Conservation (phyloP, 345 rosid species). For the Lagerstroemia speciosa region DNA sequence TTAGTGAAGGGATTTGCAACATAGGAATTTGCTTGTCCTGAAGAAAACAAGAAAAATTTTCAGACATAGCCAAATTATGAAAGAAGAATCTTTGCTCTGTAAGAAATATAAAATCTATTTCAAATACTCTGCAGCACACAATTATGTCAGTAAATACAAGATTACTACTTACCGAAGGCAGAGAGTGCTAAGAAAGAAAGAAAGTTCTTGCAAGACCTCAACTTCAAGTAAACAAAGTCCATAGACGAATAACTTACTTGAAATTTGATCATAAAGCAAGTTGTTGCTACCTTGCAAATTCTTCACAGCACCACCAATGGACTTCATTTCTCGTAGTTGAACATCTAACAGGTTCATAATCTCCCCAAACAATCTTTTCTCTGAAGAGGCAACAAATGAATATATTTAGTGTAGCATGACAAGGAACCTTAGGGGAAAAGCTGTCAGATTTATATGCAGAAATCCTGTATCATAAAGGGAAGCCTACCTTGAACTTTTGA, state of each 20-base stretch:
- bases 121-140: not conserved
- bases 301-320: slow-evolving; percentile 50
- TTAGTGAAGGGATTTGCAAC: slow-evolving; percentile 28
- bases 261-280: slow-evolving; percentile 1
- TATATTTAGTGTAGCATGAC: slow-evolving; percentile 2
- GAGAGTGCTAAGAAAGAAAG: not conserved
- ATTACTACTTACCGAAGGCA: not conserved
- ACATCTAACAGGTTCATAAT: slow-evolving; percentile 48
- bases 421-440: slow-evolving; percentile 1
- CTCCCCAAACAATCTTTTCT: slow-evolving; percentile 53
- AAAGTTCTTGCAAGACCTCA: not conserved
- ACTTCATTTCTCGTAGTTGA: slow-evolving; percentile 88
- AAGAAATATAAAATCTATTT: not conserved
- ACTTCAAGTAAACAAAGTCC: not conserved
- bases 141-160: not conserved
- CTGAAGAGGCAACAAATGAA: slow-evolving; percentile 25
- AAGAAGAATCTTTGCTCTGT: not conserved
- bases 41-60: slow-evolving; percentile 7
- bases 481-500: slow-evolving; percentile 53
- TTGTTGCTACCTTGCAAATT: slow-evolving; percentile 53
- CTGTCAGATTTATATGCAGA: not conserved
- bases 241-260: not conserved
- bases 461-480: not conserved
- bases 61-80: not conserved
- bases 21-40: slow-evolving; percentile 40